Evolutionary conservation across 345 rosid genomes (phyloP).

Genomic region (Pseudoturritis turrita): DNA sequence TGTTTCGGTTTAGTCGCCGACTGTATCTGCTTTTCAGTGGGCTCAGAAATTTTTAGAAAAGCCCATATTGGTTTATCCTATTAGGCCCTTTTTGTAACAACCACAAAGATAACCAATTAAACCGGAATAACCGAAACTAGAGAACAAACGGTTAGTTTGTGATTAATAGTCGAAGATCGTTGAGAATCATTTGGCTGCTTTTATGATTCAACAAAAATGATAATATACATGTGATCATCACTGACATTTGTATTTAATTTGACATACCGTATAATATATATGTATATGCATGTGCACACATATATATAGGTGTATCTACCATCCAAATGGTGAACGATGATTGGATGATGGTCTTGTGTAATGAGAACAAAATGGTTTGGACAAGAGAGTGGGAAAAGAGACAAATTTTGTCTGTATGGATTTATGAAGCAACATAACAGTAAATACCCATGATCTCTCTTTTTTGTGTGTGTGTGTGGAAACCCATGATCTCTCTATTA

Average conservation of each 20-base stretch:
- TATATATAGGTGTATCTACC: not conserved
- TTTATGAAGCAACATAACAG: constrained; percentile 26
- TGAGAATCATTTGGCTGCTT: constrained; percentile 8
- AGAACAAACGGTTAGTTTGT: not conserved
- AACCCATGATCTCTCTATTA: constrained; percentile 7
- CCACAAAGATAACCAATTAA: not conserved
- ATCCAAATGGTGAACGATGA: constrained; percentile 4
- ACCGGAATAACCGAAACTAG: not conserved
- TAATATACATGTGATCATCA: constrained; percentile 22
- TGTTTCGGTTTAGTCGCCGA: not conserved
- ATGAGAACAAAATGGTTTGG: constrained; percentile 18
- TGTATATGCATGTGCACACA: not conserved
- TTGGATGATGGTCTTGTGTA: constrained; percentile 3
- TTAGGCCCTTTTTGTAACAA: too few species aligned
- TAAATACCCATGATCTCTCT: constrained; percentile 19
- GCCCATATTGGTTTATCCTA: not conserved
- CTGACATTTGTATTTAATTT: constrained; percentile 24
- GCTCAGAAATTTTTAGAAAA: not conserved
- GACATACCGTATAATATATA: constrained; percentile 8
- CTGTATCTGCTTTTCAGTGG: not conserved
- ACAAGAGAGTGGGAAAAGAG: constrained; percentile 7
- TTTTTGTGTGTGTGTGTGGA: too few species aligned
- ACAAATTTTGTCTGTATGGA: constrained; percentile 11
- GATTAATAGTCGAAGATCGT: not conserved
- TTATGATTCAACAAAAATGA: constrained; percentile 7